Percentiles rank a stretch among this genome's conserved stretches.
These are phyloP conservation scores for Adenanthera pavonina DNA, from an alignment of 306 rosid genomes.

Conservation along the genomic window DNA sequence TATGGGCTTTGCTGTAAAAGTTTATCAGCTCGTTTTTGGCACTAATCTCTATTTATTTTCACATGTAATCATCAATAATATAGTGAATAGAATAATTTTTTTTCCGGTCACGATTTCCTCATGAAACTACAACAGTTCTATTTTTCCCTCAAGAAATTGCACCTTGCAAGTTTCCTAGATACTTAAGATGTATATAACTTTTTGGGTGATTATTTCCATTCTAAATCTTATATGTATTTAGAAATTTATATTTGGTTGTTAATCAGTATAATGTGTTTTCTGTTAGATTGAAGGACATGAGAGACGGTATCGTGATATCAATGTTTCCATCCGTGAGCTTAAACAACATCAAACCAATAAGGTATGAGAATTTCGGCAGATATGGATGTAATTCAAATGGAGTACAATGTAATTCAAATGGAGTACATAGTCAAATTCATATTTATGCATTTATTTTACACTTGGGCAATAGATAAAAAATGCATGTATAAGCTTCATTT, in stretches of 20 bases:
- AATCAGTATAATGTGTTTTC: conserved; percentile 22
- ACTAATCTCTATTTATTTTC: not conserved
- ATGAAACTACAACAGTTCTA: not conserved
- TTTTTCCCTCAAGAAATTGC: not conserved
- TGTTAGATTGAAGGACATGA: conserved; percentile 63
- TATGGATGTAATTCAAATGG: conserved; percentile 9
- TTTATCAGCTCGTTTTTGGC: not conserved
- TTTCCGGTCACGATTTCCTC: not conserved
- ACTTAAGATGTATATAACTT: conserved; percentile 4
- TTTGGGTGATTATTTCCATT: not conserved
- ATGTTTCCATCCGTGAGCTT: conserved; percentile 47
- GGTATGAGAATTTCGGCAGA: conserved; percentile 51
- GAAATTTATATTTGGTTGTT: not conserved
- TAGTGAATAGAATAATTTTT: not conserved
- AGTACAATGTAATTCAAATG: too few species aligned
- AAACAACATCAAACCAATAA: conserved; percentile 63
- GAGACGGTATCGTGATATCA: conserved; percentile 39
- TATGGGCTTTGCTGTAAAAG: not conserved
- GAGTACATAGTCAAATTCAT: conserved; percentile 1
- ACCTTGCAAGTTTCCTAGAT: conserved; percentile 14
- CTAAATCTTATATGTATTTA: conserved; percentile 11
- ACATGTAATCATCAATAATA: not conserved
- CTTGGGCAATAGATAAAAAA: conserved; percentile 2
- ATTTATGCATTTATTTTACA: conserved; percentile 20
- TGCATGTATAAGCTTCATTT: conserved; percentile 15